phyloP scores from a whole-genome alignment of 2,329 filamentous ascomycete genomes.

The Hirsutella rhossiliensis region DNA sequence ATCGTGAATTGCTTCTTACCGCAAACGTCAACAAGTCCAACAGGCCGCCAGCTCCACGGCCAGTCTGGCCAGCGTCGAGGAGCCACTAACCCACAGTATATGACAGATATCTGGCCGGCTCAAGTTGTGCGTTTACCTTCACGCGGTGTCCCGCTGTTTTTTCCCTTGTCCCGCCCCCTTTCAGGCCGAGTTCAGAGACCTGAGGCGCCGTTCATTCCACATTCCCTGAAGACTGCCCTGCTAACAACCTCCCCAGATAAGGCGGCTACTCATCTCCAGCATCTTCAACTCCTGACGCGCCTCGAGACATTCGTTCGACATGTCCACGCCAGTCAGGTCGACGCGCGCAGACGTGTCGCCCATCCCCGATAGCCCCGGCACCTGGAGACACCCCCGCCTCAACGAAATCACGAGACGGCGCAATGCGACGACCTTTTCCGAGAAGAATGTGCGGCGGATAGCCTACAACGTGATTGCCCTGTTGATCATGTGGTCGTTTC shows the following conservation, averaged over 20 bases:
- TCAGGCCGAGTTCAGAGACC: background rate
- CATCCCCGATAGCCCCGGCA: slow-evolving; percentile 51
- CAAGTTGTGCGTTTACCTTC: background rate
- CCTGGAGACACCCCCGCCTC: slow-evolving; percentile 83
- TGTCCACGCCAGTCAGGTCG: slow-evolving; percentile 18
- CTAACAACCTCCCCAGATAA: too few relatives aligned
- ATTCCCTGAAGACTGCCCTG: too few relatives aligned
- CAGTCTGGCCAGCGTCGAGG: slow-evolving; percentile 15
- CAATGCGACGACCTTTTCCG: slow-evolving; percentile 65
- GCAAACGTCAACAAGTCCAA: slow-evolving; percentile 20
- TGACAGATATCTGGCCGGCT: background rate
- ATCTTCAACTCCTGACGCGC: background rate
- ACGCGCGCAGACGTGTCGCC: slow-evolving; percentile 30
- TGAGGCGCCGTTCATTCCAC: background rate
- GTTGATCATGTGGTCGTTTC: slow-evolving; percentile 23
- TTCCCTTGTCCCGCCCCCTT: background rate
- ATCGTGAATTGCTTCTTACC: slow-evolving; percentile 4
- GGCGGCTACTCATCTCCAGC: background rate
- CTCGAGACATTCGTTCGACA: slow-evolving; percentile 3
- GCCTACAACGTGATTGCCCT: slow-evolving; percentile 50
- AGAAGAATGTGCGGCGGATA: slow-evolving; percentile 61
- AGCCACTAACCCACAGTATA: slow-evolving; percentile 19
- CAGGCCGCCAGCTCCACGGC: slow-evolving; percentile 13
- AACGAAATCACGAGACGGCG: slow-evolving; percentile 77
- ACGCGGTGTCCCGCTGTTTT: background rate